phyloP scores from a whole-genome alignment of 2,329 filamentous ascomycete genomes.

The Alternaria gansuensis region DNA sequence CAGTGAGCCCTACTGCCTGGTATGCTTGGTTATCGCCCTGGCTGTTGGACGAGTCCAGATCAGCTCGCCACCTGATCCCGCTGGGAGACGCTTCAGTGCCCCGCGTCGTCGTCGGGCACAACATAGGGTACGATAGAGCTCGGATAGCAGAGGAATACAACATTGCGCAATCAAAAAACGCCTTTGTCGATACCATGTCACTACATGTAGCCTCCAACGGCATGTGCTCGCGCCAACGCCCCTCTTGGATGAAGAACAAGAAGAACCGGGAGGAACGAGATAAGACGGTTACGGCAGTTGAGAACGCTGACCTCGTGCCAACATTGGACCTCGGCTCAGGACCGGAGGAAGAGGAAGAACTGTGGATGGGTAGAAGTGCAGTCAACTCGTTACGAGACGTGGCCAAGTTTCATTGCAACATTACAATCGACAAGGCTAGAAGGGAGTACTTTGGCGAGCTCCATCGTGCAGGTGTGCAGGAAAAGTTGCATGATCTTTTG shows the following conservation, averaged over 20 bases:
- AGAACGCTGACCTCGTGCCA: constrained; percentile 73
- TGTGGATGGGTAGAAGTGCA: constrained; percentile 95
- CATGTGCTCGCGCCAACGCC: constrained; percentile 96
- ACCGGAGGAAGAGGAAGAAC: constrained; percentile 86
- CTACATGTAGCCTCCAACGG: constrained; percentile 97
- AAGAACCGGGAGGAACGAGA: constrained; percentile 88
- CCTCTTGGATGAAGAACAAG: constrained; percentile 96
- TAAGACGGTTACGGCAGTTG: constrained; percentile 75
- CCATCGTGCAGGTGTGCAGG: constrained; percentile 73
- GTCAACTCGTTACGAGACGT: constrained; percentile 95
- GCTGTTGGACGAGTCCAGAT: constrained; percentile 82
- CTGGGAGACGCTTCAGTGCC: constrained; percentile 78
- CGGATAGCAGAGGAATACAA: constrained; percentile 89
- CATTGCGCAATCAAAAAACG: constrained; percentile 80
- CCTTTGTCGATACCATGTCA: constrained; percentile 97
- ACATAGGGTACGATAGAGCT: constrained; percentile 93
- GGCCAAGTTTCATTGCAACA: constrained; percentile 92
- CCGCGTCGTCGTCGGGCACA: constrained; percentile 89
- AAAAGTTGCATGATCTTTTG: constrained; percentile 80
- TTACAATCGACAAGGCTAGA: constrained; percentile 87
- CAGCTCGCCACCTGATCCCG: constrained; percentile 82
- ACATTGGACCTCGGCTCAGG: constrained; percentile 73
- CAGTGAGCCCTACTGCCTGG: constrained; percentile 88
- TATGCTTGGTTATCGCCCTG: constrained; percentile 98
- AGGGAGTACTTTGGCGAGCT: constrained; percentile 88